Evolutionary conservation across 495 filamentous ascomycete genomes (phyloP), one percentile per base, ranked within the genome.

Genomic region (Apiosordaria backusii): DNA sequence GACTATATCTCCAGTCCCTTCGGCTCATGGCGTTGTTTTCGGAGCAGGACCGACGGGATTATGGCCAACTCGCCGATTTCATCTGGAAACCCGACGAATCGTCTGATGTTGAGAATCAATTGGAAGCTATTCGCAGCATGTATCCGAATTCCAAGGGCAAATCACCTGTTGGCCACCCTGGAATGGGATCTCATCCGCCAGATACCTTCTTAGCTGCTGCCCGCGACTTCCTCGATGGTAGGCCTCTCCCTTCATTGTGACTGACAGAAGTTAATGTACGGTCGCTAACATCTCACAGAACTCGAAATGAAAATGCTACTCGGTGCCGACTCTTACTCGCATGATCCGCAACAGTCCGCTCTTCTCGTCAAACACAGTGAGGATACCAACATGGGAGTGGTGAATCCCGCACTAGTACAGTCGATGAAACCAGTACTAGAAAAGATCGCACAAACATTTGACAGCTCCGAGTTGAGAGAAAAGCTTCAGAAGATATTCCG

Each of bases 181-280:
- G 29, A 19, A 24, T 26, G 3, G 63, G 50, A 29, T 50, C 27
- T 21, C n/a, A 29, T 22, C 27, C 72, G 58, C 64, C 67, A 19
- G 80, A 83, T 62, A 61, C 72, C 26, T 67, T 83, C 15, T 67
- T 79, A 10, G 26, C 58, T 22, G 74, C 75, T n/a, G 78, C 75
- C 6, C 75, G 76, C n/a, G 73, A 79, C 19, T 83, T 82, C 50
- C 76, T 83, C n/a, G 81, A 83, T 71, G 79, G 80, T 82, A 67
- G 65, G 79, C 68, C 54, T 35, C 53, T 15, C 9, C 1, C 4
- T 4, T 1, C 5, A 50, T n/a, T n/a, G n/a, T n/a, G n/a, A n/a
- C n/a, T n/a, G n/a, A n/a, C n/a, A n/a, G n/a, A n/a, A n/a, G n/a
- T n/a, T n/a, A 0, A 13, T n/a, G 0, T 21, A 6, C 18, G 10